phyloP scores from a whole-genome alignment of 2,329 filamentous ascomycete genomes.

The Metarhizium robertsii region DNA sequence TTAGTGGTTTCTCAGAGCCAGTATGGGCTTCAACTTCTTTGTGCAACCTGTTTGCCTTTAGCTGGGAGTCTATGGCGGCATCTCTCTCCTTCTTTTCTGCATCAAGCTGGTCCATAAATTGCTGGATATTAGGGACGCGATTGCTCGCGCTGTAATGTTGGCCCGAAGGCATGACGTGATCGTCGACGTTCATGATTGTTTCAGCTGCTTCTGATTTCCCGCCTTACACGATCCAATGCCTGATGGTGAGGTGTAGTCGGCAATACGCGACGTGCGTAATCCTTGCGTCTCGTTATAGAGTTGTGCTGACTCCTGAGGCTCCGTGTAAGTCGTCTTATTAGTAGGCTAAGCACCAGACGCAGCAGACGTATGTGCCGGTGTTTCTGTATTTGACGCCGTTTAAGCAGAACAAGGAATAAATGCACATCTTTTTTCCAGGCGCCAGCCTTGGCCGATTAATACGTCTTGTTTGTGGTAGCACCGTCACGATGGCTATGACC shows the following conservation, averaged over 20 bases:
- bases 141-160: conserved; percentile 78
- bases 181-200: conserved; percentile 27
- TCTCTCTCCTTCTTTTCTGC: conserved; percentile 69
- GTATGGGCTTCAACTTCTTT: conserved; percentile 34
- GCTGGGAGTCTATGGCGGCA: conserved; percentile 54
- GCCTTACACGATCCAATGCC: not conserved
- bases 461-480: too few species aligned
- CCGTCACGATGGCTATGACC: not conserved
- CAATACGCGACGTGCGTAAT: not conserved
- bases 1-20: conserved; percentile 25
- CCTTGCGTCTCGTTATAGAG: not conserved
- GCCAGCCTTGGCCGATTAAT: too few species aligned
- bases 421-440: too few species aligned
- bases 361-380: too few species aligned
- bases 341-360: too few species aligned
- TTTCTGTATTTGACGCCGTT: too few species aligned
- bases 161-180: conserved; percentile 33
- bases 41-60: conserved; percentile 26
- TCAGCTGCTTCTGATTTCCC: not conserved
- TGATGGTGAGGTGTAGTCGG: not conserved
- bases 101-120: conserved; percentile 75
- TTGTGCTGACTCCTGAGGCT: too few species aligned
- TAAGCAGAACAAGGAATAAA: too few species aligned
- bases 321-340: too few species aligned
- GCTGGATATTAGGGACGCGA: conserved; percentile 77